phyloP scores from a whole-genome alignment of 345 rosid species.

The Eucalyptus cloeziana region DNA sequence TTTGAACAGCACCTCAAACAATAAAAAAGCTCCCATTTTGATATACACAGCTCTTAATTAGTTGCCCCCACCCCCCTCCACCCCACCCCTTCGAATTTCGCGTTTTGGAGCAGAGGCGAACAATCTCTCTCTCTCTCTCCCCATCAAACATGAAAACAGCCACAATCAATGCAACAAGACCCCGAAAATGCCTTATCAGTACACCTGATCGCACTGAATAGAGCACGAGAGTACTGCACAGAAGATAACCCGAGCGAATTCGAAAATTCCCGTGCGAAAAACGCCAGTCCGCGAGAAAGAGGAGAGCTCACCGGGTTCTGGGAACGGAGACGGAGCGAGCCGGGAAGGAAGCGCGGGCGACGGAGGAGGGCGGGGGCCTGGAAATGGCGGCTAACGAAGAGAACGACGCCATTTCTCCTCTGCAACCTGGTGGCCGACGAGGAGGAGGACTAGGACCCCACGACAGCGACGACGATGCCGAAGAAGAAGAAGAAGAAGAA shows the following conservation, averaged over 20 bases:
- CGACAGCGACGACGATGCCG: neutral
- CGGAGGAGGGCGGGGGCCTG: neutral
- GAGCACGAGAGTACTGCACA: neutral
- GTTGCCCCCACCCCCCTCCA: neutral
- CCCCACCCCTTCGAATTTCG: neutral
- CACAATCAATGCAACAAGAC: neutral
- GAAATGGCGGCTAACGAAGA: constrained; percentile 1
- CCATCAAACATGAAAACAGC: neutral
- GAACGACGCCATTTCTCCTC: constrained; percentile 14
- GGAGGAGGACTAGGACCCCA: neutral
- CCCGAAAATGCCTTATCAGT: neutral
- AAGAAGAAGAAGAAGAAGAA: neutral
- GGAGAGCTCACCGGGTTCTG: constrained; percentile 1
- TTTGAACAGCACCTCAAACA: neutral
- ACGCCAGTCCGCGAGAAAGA: neutral
- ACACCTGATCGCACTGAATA: neutral
- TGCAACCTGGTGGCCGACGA: neutral
- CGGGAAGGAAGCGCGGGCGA: constrained; percentile 5
- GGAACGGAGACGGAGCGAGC: neutral
- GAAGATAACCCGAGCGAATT: neutral
- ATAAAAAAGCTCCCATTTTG: neutral
- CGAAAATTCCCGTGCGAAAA: neutral
- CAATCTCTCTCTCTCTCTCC: neutral
- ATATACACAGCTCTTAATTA: neutral
- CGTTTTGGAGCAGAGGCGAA: neutral